Evolutionary conservation across 2,329 filamentous ascomycete species (phyloP), one percentile per base, ranked within the genome.

Genomic region (Aureobasidium uvarum): DNA sequence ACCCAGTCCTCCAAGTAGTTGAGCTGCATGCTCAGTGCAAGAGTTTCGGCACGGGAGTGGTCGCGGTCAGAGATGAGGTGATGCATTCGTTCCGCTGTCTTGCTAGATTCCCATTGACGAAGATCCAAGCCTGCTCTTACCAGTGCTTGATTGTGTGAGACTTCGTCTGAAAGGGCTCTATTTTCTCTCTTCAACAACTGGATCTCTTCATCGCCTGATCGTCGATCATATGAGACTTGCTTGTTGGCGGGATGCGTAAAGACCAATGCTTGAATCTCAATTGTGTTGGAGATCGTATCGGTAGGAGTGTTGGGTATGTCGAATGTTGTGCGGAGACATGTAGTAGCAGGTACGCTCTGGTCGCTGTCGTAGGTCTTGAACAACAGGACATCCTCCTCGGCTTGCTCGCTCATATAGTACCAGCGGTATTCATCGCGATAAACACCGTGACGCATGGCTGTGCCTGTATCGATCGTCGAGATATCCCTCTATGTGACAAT

Each of bases 311-410:
- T 13, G 18, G 28, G 28, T n/a, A 51, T 18, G 16, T 72, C 71
- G 60, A 72, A 73, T 10, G 69, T 70, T 14, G 71, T 72, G 51
- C 71, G 71, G 3, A 73, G 62, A 39, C 69, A 71, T 23, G 66
- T 62, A 20, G 65, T 62, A 3, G 70, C 69, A 38, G 50, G 36
- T 7, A 70, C 66, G 43, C 68, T 41, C 10, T 63, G 59, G 33
- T 69, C 67, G 31, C 66, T 70, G 59, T 74, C 72, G 58, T 72
- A 71, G 55, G 68, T 70, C 65, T 71, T 72, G 68, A 71, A 72
- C 6, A 72, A 64, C 13, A 72, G 60, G n/a, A 70, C 67, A 33
- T 72, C 71, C 36, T 70, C 65, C 45, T 67, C 64, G 3, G 59
- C 68, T 63, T 72, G 71, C 31, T 68, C 65, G 43, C 68, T 72